Conservation (phyloP, 192 early-diverging fungal genomes). For the Coemansia sp. region DNA sequence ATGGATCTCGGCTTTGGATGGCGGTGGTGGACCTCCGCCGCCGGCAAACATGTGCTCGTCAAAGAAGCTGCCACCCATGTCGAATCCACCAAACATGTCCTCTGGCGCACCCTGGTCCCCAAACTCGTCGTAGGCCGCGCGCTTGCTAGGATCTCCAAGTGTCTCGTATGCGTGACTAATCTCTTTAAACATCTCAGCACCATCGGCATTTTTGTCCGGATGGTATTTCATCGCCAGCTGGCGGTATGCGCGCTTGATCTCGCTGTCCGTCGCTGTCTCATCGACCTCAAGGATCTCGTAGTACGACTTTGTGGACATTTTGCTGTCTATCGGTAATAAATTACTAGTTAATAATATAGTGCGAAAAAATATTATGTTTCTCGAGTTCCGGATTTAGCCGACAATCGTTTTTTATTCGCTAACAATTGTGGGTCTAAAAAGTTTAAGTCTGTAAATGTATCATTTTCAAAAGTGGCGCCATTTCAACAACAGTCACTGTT, state of each 20-base stretch:
- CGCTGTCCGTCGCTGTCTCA: slow-evolving; percentile 39
- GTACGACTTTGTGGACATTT: slow-evolving; percentile 48
- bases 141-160: slow-evolving; percentile 66
- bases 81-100: slow-evolving; percentile 48
- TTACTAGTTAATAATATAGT: not conserved
- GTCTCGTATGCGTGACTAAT: slow-evolving; percentile 82
- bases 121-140: slow-evolving; percentile 73
- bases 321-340: not conserved
- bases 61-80: slow-evolving; percentile 26
- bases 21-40: not conserved
- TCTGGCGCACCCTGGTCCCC: slow-evolving; percentile 45
- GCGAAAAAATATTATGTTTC: not conserved
- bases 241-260: slow-evolving; percentile 60
- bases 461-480: slow-evolving; percentile 14
- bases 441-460: not conserved
- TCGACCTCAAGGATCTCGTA: slow-evolving; percentile 53
- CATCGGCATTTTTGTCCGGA: slow-evolving; percentile 70
- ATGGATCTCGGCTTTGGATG: slow-evolving; percentile 21
- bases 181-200: slow-evolving; percentile 77
- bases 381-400: slow-evolving; percentile 2
- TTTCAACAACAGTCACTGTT: not conserved
- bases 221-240: slow-evolving; percentile 62
- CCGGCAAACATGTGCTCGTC: slow-evolving; percentile 24
- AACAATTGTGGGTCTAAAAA: not conserved
- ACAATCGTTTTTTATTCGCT: not conserved